Percentiles rank a stretch among this genome's conserved stretches.
Conservation (phyloP, 2,329 filamentous ascomycete genomes). For the Ciborinia camelliae region DNA sequence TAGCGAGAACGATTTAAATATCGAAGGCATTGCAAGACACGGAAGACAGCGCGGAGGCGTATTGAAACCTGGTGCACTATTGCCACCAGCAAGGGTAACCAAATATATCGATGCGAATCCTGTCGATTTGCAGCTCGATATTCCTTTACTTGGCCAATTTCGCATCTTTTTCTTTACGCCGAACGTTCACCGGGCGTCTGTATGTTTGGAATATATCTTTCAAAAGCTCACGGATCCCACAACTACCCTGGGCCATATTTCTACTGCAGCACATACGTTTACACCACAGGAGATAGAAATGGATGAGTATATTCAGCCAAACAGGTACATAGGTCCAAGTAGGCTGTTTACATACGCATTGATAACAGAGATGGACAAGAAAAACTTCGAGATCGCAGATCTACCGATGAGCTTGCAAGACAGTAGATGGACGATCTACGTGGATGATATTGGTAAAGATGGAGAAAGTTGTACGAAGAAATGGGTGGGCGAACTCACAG, state of each 20-base stretch:
- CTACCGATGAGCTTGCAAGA: conserved; percentile 60
- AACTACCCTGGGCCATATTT: conserved; percentile 58
- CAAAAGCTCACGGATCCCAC: conserved; percentile 48
- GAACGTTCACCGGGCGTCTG: conserved; percentile 52
- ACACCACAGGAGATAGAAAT: conserved; percentile 59
- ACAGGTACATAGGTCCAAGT: conserved; percentile 66
- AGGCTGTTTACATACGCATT: conserved; percentile 66
- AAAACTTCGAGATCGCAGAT: conserved; percentile 61
- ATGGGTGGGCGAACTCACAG: conserved; percentile 57
- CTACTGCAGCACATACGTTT: conserved; percentile 56
- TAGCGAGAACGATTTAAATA: conserved; percentile 58
- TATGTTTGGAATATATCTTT: conserved; percentile 60
- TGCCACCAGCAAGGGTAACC: conserved; percentile 64
- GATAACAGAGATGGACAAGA: conserved; percentile 63
- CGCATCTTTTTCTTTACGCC: conserved; percentile 69
- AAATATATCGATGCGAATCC: conserved; percentile 76
- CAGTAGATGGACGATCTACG: conserved; percentile 69
- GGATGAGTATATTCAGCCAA: conserved; percentile 64
- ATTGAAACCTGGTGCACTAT: conserved; percentile 43
- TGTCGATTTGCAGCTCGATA: conserved; percentile 73
- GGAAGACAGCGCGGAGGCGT: conserved; percentile 44
- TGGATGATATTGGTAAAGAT: conserved; percentile 61
- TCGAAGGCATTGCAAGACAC: conserved; percentile 40
- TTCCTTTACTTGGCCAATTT: conserved; percentile 75
- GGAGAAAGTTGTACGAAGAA: conserved; percentile 59